Conservation (phyloP, 805 yeast genomes). For the Kluyveromyces aestuarii region DNA sequence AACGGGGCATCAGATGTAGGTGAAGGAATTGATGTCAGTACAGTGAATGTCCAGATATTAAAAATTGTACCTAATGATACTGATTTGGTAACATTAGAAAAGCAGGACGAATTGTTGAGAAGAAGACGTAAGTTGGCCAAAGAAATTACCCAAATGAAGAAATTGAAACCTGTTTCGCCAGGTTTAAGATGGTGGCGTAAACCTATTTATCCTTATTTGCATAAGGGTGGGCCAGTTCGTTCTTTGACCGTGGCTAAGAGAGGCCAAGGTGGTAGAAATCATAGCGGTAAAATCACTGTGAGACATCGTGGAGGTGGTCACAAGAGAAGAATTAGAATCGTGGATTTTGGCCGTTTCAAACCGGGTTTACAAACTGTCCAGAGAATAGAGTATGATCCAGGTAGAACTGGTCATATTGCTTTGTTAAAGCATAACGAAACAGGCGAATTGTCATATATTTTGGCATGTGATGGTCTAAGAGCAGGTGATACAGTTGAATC, state of each 20-base stretch:
- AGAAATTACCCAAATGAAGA: conserved; percentile 62
- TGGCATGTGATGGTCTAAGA: conserved; percentile 89
- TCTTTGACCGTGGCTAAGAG: conserved; percentile 66
- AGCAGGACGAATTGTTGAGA: conserved; percentile 62
- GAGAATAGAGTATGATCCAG: conserved; percentile 93
- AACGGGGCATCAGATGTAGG: neutral
- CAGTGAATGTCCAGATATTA: conserved; percentile 19
- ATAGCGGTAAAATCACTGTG: conserved; percentile 78
- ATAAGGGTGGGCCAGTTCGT: conserved; percentile 74
- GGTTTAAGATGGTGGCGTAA: conserved; percentile 81
- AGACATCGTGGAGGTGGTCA: conserved; percentile 98
- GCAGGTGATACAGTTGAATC: conserved; percentile 88
- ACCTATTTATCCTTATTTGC: conserved; percentile 79
- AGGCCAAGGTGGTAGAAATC: conserved; percentile 80
- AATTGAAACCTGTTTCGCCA: conserved; percentile 74
- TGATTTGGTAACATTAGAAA: conserved; percentile 64
- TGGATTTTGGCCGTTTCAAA: conserved; percentile 62
- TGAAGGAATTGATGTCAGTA: neutral
- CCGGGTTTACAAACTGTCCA: conserved; percentile 72
- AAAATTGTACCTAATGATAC: conserved; percentile 35
- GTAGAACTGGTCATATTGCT: conserved; percentile 89
- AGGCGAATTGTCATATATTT: conserved; percentile 61
- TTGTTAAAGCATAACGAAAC: conserved; percentile 57
- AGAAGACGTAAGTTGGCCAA: conserved; percentile 67
- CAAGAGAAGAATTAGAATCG: conserved; percentile 73